Evolutionary conservation across 305 asterid genomes (phyloP).

Genomic region (Fraxinus platypoda): DNA sequence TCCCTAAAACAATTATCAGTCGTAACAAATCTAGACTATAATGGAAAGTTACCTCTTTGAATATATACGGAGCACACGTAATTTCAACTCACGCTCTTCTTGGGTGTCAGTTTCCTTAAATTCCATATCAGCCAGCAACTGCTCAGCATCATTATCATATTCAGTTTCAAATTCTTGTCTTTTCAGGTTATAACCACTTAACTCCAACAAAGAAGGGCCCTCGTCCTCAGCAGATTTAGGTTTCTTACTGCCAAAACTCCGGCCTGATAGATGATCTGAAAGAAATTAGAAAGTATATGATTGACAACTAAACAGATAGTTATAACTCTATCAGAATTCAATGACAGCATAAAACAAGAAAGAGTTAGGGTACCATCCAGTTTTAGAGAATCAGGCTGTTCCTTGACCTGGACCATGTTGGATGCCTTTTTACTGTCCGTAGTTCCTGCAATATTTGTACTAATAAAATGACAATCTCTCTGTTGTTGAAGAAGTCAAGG

Average conservation of each 20-base stretch:
- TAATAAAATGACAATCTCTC: slow-evolving; percentile 18
- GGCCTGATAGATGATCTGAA: slow-evolving; percentile 46
- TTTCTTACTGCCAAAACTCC: slow-evolving; percentile 57
- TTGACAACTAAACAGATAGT: neutral
- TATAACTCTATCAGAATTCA: neutral
- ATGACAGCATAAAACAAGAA: slow-evolving; percentile 5
- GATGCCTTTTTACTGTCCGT: slow-evolving; percentile 57
- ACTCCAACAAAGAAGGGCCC: slow-evolving; percentile 54
- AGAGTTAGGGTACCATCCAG: slow-evolving; percentile 49
- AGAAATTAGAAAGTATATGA: slow-evolving; percentile 10
- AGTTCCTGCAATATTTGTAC: slow-evolving; percentile 42
- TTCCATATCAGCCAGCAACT: slow-evolving; percentile 71
- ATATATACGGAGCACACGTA: slow-evolving; percentile 67
- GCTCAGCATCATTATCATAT: slow-evolving; percentile 79
- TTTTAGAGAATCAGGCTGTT: slow-evolving; percentile 52
- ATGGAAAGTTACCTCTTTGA: slow-evolving; percentile 51
- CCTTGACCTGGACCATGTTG: slow-evolving; percentile 50
- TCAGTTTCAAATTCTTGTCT: slow-evolving; percentile 71
- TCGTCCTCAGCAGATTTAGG: slow-evolving; percentile 49
- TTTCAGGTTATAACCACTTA: slow-evolving; percentile 63
- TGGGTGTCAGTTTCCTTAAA: slow-evolving; percentile 75
- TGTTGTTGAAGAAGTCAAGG: neutral
- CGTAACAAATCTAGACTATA: neutral
- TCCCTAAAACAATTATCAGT: slow-evolving; percentile 6
- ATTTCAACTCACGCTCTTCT: slow-evolving; percentile 65